phyloP scores from a whole-genome alignment of 2,329 filamentous ascomycete species.

The Myriosclerotinia duriaeana region DNA sequence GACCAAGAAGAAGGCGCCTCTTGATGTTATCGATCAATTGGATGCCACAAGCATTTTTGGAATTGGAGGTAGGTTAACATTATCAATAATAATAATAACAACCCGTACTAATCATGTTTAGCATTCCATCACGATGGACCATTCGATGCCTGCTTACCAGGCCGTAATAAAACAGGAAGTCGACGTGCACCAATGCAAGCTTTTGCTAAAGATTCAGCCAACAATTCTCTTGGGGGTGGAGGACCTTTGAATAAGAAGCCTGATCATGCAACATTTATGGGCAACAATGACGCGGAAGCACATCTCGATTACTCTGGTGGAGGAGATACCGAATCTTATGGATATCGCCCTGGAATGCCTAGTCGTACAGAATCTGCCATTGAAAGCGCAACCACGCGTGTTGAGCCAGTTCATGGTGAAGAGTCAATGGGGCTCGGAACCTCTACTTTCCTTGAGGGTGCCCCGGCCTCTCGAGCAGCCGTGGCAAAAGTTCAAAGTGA shows the following conservation, averaged over 20 bases:
- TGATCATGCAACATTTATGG: constrained; percentile 86
- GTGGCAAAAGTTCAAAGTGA: constrained; percentile 75
- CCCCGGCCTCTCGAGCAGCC: constrained; percentile 78
- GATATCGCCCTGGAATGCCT: constrained; percentile 39
- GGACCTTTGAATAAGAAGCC: constrained; percentile 80
- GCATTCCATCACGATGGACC: constrained; percentile 98
- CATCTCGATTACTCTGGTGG: constrained; percentile 71
- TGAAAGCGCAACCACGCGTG: constrained; percentile 67
- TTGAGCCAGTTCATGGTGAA: constrained; percentile 77
- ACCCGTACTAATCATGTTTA: constrained; percentile 43
- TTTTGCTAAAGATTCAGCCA: constrained; percentile 87
- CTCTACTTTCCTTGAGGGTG: constrained; percentile 92
- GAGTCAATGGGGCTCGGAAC: constrained; percentile 84
- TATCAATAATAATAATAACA: neutral
- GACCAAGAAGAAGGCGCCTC: constrained; percentile 41
- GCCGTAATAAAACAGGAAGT: constrained; percentile 83
- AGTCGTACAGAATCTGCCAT: constrained; percentile 43
- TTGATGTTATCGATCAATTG: constrained; percentile 94
- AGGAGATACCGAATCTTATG: constrained; percentile 46
- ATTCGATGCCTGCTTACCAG: constrained; percentile 93
- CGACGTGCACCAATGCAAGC: constrained; percentile 91
- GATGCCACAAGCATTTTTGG: constrained; percentile 97
- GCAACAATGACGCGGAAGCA: constrained; percentile 65
- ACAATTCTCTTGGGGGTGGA: constrained; percentile 85
- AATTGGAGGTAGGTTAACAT: constrained; percentile 68